These are phyloP conservation scores for Panicum miliaceum DNA, from an alignment of 176 grass and related monocot species.

Conservation along the genomic window DNA sequence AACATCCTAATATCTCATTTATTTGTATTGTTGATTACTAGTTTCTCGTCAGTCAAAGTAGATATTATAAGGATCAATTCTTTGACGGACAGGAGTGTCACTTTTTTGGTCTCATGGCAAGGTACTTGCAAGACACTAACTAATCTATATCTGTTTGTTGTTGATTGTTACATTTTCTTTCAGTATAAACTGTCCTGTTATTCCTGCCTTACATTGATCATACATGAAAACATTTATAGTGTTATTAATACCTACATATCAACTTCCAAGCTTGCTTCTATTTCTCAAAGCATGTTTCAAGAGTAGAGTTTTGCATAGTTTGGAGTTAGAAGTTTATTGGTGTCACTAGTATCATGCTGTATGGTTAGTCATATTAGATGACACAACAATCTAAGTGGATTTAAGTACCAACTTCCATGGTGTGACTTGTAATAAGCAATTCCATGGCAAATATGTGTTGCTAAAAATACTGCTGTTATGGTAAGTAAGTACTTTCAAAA, in stretches of 20 bases:
- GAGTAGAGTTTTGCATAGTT: background rate
- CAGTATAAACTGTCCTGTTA: background rate
- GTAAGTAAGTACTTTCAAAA: slow-evolving; percentile 19
- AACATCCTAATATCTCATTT: background rate
- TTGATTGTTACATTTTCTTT: slow-evolving; percentile 25
- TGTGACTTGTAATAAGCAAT: slow-evolving; percentile 2
- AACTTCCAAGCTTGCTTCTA: background rate
- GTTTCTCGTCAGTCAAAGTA: background rate
- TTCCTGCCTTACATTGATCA: background rate
- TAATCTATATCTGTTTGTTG: slow-evolving; percentile 12
- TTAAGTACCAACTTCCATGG: background rate
- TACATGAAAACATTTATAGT: background rate
- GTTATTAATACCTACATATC: background rate
- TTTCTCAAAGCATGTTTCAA: background rate
- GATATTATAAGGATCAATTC: slow-evolving; percentile 13
- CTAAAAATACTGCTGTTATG: slow-evolving; percentile 2
- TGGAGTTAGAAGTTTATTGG: slow-evolving; percentile 1
- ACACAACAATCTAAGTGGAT: background rate
- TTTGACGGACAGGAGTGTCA: background rate
- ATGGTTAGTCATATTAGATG: background rate
- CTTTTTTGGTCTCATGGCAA: slow-evolving; percentile 8
- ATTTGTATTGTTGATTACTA: background rate
- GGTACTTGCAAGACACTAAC: background rate
- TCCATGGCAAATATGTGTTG: slow-evolving; percentile 17
- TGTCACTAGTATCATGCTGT: slow-evolving; percentile 2